These are phyloP conservation scores for Fusarium drepaniforme DNA, from an alignment of 2,329 filamentous ascomycete species.

Conservation along the genomic window DNA sequence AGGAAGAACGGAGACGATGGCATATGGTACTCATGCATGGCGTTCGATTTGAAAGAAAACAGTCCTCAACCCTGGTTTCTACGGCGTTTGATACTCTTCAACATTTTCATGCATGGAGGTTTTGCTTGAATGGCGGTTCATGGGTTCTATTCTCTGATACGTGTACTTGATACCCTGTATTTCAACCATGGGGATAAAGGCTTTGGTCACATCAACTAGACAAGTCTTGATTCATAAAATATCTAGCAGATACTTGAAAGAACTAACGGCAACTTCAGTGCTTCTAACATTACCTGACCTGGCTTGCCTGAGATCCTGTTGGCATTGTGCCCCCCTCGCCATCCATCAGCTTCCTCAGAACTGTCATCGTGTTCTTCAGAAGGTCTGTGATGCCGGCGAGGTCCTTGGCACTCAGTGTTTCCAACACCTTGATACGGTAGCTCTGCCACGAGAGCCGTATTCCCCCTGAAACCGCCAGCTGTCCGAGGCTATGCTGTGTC, in stretches of 20 bases:
- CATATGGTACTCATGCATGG: constrained; percentile 27
- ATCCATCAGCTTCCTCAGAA: constrained; percentile 67
- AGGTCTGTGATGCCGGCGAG: constrained; percentile 76
- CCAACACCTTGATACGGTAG: constrained; percentile 80
- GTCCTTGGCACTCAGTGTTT: constrained; percentile 73
- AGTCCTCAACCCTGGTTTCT: constrained; percentile 51
- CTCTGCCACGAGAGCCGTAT: constrained; percentile 77
- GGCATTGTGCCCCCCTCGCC: constrained; percentile 40
- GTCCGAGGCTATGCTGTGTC: constrained; percentile 73
- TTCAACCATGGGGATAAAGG: constrained; percentile 48
- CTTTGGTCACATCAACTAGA: constrained; percentile 49
- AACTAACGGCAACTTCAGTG: background rate
- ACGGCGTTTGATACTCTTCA: constrained; percentile 43
- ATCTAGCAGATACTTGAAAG: background rate
- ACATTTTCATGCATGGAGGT: constrained; percentile 38
- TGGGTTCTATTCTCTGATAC: constrained; percentile 28
- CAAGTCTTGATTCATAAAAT: constrained; percentile 28
- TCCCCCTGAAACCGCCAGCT: constrained; percentile 75
- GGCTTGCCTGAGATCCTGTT: constrained; percentile 22
- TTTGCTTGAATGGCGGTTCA: constrained; percentile 7
- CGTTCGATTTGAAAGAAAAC: constrained; percentile 41
- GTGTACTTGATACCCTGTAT: constrained; percentile 50
- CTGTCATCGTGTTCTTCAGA: constrained; percentile 86
- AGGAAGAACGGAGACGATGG: background rate
- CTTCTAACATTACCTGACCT: background rate